These are phyloP conservation scores for Noccaea bulbosa DNA, from an alignment of 345 rosid species.

Conservation along the genomic window DNA sequence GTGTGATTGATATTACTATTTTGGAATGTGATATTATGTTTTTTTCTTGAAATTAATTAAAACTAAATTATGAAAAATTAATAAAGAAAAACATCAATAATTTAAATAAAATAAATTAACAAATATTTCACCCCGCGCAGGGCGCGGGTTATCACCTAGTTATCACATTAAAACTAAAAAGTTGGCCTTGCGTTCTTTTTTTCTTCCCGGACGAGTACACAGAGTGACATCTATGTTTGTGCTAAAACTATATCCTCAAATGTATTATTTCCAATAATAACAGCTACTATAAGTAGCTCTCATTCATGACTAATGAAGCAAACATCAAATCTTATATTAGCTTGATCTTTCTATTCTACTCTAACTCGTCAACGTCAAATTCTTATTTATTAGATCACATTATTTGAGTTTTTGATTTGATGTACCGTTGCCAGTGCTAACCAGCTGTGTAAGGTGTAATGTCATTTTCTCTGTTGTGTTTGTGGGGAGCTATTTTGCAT, in stretches of 20 bases:
- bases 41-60: no score
- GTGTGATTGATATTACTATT: no score
- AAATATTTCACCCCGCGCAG: no score
- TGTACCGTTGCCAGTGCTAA: constrained; percentile 53
- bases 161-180: background rate
- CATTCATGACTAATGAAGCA: constrained; percentile 21
- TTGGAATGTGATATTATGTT: no score
- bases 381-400: constrained; percentile 45
- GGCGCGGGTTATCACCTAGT: no score
- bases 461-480: constrained; percentile 37
- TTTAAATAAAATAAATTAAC: no score
- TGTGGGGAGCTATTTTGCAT: background rate
- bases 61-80: no score
- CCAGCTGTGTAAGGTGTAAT: constrained; percentile 74
- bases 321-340: constrained; percentile 23
- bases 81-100: no score
- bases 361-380: constrained; percentile 34
- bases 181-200: constrained; percentile 2
- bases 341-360: constrained; percentile 5
- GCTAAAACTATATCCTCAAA: background rate
- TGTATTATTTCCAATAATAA: background rate
- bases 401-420: constrained; percentile 56
- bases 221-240: constrained; percentile 1
- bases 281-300: constrained; percentile 10
- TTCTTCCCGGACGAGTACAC: background rate